Evolutionary conservation across 176 grass and related monocot genomes (phyloP).

Genomic region (Oryza officinalis): DNA sequence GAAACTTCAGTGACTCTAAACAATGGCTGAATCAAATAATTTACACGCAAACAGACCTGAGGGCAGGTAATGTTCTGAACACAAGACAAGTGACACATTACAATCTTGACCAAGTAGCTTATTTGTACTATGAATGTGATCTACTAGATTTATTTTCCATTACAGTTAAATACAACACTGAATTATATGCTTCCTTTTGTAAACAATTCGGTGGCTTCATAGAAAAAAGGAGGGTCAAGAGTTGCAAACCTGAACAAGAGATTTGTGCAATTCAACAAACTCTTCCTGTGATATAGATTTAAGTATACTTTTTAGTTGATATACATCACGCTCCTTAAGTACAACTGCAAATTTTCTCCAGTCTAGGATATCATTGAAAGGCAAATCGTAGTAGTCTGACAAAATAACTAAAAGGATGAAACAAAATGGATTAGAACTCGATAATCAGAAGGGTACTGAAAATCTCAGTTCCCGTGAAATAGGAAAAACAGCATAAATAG

Average conservation of each 20-base stretch:
- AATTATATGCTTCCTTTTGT: neutral
- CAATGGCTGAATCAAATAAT: neutral
- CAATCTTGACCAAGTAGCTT: slow-evolving; percentile 14
- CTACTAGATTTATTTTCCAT: neutral
- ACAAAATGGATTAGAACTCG: slow-evolving; percentile 29
- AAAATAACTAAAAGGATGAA: slow-evolving; percentile 67
- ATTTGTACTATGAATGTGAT: neutral
- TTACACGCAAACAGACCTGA: neutral
- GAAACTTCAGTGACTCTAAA: neutral
- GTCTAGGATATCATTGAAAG: slow-evolving; percentile 68
- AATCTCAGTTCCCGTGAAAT: neutral
- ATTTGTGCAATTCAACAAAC: slow-evolving; percentile 75
- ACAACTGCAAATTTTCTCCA: slow-evolving; percentile 79
- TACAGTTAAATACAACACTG: neutral
- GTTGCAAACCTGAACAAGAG: slow-evolving; percentile 59
- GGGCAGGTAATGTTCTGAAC: neutral
- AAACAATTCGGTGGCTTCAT: neutral
- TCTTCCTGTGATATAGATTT: slow-evolving; percentile 80
- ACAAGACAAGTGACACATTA: neutral
- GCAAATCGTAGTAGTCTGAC: slow-evolving; percentile 72
- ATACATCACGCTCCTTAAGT: slow-evolving; percentile 85
- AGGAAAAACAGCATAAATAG: neutral
- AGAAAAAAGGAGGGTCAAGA: slow-evolving; percentile 12
- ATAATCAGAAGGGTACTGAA: slow-evolving; percentile 9
- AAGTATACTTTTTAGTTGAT: slow-evolving; percentile 78